These are phyloP conservation scores for Kuraishia hungarica DNA, from an alignment of 805 yeast species.

Conservation along the genomic window DNA sequence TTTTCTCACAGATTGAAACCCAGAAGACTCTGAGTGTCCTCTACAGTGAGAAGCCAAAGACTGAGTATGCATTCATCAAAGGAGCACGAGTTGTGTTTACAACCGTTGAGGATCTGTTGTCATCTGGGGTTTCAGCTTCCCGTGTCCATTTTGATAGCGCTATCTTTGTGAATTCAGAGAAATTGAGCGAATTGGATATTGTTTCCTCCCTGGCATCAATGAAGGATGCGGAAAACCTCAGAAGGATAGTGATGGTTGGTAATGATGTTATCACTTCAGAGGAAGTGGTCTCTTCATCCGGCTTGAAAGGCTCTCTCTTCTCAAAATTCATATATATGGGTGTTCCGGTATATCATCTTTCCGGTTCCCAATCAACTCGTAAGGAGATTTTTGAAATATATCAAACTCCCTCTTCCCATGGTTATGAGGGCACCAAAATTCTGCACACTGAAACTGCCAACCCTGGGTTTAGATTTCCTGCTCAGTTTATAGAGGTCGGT, in stretches of 20 bases:
- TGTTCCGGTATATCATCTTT: not conserved
- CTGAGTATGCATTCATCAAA: not conserved
- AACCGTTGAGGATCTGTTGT: not conserved
- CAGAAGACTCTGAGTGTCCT: not conserved
- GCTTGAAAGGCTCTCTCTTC: not conserved
- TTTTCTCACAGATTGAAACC: too few species aligned
- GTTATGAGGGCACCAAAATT: not conserved
- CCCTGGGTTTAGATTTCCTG: conserved; percentile 25
- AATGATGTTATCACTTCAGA: conserved; percentile 12
- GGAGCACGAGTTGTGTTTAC: not conserved
- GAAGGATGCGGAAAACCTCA: conserved; percentile 5
- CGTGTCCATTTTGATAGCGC: conserved; percentile 18
- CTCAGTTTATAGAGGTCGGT: conserved; percentile 24
- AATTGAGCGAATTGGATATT: conserved; percentile 22
- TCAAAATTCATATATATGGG: not conserved
- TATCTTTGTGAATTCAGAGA: conserved; percentile 24
- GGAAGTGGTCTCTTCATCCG: not conserved
- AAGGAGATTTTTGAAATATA: not conserved
- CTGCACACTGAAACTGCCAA: conserved; percentile 16
- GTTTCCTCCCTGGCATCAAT: conserved; percentile 18
- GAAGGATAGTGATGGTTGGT: conserved; percentile 26
- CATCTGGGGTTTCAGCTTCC: not conserved
- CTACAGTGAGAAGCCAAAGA: not conserved
- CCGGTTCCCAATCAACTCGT: not conserved
- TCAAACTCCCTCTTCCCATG: not conserved